phyloP scores from a whole-genome alignment of 2,329 filamentous ascomycete species.

The Didymella keratinophila region DNA sequence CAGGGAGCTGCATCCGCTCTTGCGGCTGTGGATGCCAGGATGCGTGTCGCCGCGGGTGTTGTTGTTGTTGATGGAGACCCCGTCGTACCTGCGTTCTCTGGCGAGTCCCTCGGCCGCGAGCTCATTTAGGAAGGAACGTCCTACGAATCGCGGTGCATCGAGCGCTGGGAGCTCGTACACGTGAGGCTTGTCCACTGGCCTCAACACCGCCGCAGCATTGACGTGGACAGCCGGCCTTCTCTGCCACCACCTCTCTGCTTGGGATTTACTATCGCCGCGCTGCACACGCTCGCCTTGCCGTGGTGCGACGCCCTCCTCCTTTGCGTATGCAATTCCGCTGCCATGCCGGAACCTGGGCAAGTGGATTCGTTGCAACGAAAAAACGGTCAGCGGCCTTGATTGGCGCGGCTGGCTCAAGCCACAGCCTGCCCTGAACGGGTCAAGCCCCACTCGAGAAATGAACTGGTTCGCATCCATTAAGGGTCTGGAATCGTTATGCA shows the following conservation, averaged over 20 bases:
- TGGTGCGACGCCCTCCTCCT: conserved; percentile 14
- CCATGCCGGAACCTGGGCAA: conserved; percentile 21
- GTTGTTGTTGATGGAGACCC: neutral
- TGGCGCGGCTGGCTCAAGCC: conserved; percentile 22
- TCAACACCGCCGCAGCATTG: conserved; percentile 13
- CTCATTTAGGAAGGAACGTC: conserved; percentile 22
- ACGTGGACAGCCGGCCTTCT: conserved; percentile 8
- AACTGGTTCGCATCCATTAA: conserved; percentile 20
- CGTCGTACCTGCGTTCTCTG: conserved; percentile 25
- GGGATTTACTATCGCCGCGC: neutral
- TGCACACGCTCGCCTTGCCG: conserved; percentile 14
- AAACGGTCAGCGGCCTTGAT: conserved; percentile 18
- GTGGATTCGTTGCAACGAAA: conserved; percentile 14
- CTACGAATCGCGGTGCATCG: conserved; percentile 16
- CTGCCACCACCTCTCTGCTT: conserved; percentile 6
- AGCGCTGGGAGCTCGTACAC: conserved; percentile 11
- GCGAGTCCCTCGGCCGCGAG: conserved; percentile 16
- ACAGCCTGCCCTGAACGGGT: conserved; percentile 19
- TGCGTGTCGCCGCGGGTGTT: conserved; percentile 2
- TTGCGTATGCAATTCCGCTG: conserved; percentile 18
- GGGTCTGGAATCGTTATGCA: conserved; percentile 22
- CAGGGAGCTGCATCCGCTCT: neutral
- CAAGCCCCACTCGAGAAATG: conserved; percentile 22
- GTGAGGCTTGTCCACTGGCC: conserved; percentile 2
- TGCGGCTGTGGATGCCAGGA: neutral